Conservation (phyloP, 306 rosid genomes). For the Begonia loranthoides region DNA sequence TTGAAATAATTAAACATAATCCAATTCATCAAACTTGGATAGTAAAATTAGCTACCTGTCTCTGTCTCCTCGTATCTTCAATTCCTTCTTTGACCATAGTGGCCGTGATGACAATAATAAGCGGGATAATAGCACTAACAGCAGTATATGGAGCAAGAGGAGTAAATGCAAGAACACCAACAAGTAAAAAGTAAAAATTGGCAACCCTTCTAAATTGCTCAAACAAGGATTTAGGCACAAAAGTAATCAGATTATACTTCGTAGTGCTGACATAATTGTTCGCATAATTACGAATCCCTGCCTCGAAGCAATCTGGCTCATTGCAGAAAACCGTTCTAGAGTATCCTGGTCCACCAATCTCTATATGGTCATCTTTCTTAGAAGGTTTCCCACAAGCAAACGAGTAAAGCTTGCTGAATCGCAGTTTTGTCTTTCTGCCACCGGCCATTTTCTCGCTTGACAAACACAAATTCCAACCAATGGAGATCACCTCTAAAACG, state of each 20-base stretch:
- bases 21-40: neutral
- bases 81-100: slow-evolving; percentile 80
- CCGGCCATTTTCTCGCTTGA: slow-evolving; percentile 28
- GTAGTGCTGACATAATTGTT: slow-evolving; percentile 69
- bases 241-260: slow-evolving; percentile 60
- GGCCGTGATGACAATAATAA: slow-evolving; percentile 42
- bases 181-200: slow-evolving; percentile 69
- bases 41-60: slow-evolving; percentile 46
- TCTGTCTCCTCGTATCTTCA: slow-evolving; percentile 68
- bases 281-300: slow-evolving; percentile 35
- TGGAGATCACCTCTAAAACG: neutral
- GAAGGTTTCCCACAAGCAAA: slow-evolving; percentile 55
- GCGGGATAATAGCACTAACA: slow-evolving; percentile 72
- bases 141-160: slow-evolving; percentile 70
- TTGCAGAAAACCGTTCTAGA: slow-evolving; percentile 71
- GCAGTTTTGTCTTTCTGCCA: slow-evolving; percentile 40
- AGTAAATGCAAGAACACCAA: slow-evolving; percentile 66
- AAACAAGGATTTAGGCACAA: slow-evolving; percentile 85
- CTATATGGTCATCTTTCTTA: slow-evolving; percentile 49
- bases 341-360: slow-evolving; percentile 66
- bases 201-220: slow-evolving; percentile 99
- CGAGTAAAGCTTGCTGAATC: slow-evolving; percentile 75
- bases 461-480: neutral
- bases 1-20: too few species aligned
- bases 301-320: slow-evolving; percentile 45